Percentiles rank a stretch among this genome's conserved stretches.
Conservation (phyloP, 805 yeast species). For the Yarrowia sp. region DNA sequence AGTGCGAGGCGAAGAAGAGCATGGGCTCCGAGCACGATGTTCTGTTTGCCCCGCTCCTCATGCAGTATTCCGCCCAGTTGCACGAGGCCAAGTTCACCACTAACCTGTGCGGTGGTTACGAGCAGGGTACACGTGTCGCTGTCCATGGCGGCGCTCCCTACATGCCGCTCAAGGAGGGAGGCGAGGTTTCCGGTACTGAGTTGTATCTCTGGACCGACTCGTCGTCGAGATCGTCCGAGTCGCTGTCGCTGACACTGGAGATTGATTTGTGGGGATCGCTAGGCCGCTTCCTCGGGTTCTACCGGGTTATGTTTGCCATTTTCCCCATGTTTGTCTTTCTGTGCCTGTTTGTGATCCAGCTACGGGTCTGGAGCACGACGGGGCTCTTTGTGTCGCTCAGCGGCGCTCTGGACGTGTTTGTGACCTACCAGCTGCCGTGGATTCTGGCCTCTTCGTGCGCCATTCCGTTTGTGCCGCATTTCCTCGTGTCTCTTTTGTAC, state of each 20-base stretch:
- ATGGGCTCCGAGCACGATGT: slow-evolving; percentile 23
- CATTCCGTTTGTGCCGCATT: slow-evolving; percentile 32
- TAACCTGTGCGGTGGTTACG: neutral
- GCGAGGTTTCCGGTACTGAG: slow-evolving; percentile 28
- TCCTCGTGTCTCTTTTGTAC: neutral
- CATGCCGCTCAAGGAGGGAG: slow-evolving; percentile 46
- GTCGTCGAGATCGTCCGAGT: slow-evolving; percentile 2
- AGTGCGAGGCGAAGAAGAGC: slow-evolving; percentile 18
- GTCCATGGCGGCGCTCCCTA: slow-evolving; percentile 71
- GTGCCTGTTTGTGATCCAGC: slow-evolving; percentile 53
- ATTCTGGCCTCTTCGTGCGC: slow-evolving; percentile 35
- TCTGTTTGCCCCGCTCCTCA: slow-evolving; percentile 13
- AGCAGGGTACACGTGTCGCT: slow-evolving; percentile 33
- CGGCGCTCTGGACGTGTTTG: slow-evolving; percentile 44
- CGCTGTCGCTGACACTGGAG: slow-evolving; percentile 31
- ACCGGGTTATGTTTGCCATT: slow-evolving; percentile 66
- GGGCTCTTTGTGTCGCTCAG: slow-evolving; percentile 46
- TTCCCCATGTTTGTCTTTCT: slow-evolving; percentile 60
- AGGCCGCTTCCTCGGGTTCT: slow-evolving; percentile 63
- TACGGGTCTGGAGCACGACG: slow-evolving; percentile 41
- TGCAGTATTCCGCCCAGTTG: slow-evolving; percentile 13
- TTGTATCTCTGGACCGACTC: slow-evolving; percentile 33
- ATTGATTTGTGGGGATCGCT: slow-evolving; percentile 58
- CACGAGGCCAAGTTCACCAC: slow-evolving; percentile 16
- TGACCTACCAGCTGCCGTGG: slow-evolving; percentile 34